Base-by-base conservation (phyloP, 1,284 basidiomycete genomes). In the Polyporus tsugae region DNA sequence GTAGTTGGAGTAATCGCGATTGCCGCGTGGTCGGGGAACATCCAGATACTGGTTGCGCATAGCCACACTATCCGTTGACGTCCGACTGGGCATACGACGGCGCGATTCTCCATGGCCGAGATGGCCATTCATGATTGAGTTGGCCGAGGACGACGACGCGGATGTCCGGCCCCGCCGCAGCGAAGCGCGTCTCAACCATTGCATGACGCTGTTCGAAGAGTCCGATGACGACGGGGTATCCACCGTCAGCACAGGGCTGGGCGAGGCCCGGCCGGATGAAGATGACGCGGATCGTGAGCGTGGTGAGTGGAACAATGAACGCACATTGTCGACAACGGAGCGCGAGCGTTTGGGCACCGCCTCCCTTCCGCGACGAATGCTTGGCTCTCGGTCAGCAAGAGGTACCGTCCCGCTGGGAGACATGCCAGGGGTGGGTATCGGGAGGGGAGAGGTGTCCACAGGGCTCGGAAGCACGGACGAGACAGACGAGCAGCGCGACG, bases 281-380 rank as follows among this genome's bases (percentile, higher is more conserved):
- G 72, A 72, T 29, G 71, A 60, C 10, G 73, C 72, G 0, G 75
- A 53, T 9, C 38, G 70, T 6, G 79, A 78, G 46, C 52, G 57
- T 5, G 82, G 81, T 22, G 81, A 79, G 13, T 79, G 76, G 68
- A 78, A 75, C 65, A 86, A 85, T 67, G 83, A 78, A 52, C 80
- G 81, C 60, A 86, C 82, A 68, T 85, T 86, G 73, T 84, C 83
- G 61, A 86, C 81, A 80, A 87, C 81, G 25, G 85, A 87, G 29
- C 78, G 82, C 57, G 84, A 80, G 46, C 85, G 81, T 72, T 85
- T 84, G 15, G 85, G 84, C 19, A 73, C 68, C 67, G 70, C 75
- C 22, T 75, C 72, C n/a, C 68, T 67, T 17, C 72, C 76, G 55
- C 69, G 76, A 61, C 11, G 22, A 36, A 33, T 13, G 19, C 33